Percentiles rank a stretch among this genome's conserved stretches.
These are phyloP conservation scores for Pythium sp. DNA, from an alignment of 352 stramenopile species.

Conservation along the genomic window DNA sequence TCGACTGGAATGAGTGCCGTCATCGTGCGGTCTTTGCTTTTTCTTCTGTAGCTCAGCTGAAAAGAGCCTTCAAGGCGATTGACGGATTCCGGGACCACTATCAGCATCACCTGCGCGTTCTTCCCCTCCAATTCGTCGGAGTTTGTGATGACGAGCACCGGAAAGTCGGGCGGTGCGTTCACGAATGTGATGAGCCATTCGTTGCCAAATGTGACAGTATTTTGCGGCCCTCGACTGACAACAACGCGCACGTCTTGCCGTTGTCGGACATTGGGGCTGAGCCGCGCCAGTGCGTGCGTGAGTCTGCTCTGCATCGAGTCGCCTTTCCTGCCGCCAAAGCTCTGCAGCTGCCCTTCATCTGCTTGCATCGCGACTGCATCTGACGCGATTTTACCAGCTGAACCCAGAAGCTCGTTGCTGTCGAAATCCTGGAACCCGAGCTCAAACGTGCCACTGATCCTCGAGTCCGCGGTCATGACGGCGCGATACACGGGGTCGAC, in stretches of 20 bases:
- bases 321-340: constrained; percentile 24
- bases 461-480: constrained; percentile 1
- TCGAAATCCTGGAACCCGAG: constrained; percentile 23
- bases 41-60: constrained; percentile 16
- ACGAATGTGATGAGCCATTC: constrained; percentile 32
- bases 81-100: neutral
- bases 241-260: constrained; percentile 9
- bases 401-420: constrained; percentile 11
- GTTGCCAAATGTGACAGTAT: constrained; percentile 4
- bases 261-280: neutral
- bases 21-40: neutral
- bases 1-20: constrained; percentile 10
- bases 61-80: constrained; percentile 26
- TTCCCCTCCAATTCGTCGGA: constrained; percentile 5
- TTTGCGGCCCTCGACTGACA: constrained; percentile 12
- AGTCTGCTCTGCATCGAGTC: constrained; percentile 34
- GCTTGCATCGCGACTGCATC: constrained; percentile 31
- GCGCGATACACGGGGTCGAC: constrained; percentile 30
- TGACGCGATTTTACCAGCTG: constrained; percentile 23
- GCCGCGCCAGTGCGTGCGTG: constrained; percentile 4
- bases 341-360: constrained; percentile 27
- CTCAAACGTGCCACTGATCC: constrained; percentile 21
- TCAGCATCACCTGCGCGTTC: constrained; percentile 13
- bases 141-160: constrained; percentile 17
- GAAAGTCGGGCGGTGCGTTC: constrained; percentile 26